Evolutionary conservation across 2,329 filamentous ascomycete genomes (phyloP), one percentile per base, ranked within the genome.

Genomic region (Alternaria gansuensis): DNA sequence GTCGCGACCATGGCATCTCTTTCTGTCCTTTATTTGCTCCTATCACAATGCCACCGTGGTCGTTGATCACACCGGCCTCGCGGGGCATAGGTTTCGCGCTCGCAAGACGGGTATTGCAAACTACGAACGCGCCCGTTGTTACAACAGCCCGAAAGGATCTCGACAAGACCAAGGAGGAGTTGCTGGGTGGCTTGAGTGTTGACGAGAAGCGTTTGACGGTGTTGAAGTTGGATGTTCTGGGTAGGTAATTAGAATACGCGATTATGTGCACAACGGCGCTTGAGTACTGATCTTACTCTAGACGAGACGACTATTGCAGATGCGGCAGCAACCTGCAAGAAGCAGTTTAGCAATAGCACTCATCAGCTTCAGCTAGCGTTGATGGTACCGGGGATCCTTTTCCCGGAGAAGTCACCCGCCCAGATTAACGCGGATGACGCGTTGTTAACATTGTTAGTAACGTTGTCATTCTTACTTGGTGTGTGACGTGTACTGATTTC

Each of bases 351-450:
- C 0, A 49, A 59, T 2, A 40, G 51, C 0, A 64, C 71, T 10
- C 72, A 73, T 11, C 86, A 90, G 65, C 83, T 95, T 11, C 89
- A 88, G 59, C 83, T 94, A 41, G 86, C 86, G 2, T 85, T 92
- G 68, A 85, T 85, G 29, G 78, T 93, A 2, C 90, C 91, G 0
- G 92, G 91, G 0, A 81, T 93, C 36, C 83, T 95, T 10, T 83
- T 85, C 66, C 86, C 91, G 0, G 92, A 96, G 73, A 92, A 89
- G 75, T 86, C 87, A 1, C 89, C 88, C 0, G 67, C 77, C 0
- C 88, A 91, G 68, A 84, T 95, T 56, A 80, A 89, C 58, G 83
- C 85, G 57, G 81, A 80, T 21, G 74, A 82, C 34, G 87, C 90
- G 17, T 79, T 90, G n/a, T 79, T 87, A 44, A 92, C 86, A n/a